These are phyloP conservation scores for Sanguinoderma infundibulare DNA, from an alignment of 1,284 basidiomycete species.

Conservation along the genomic window DNA sequence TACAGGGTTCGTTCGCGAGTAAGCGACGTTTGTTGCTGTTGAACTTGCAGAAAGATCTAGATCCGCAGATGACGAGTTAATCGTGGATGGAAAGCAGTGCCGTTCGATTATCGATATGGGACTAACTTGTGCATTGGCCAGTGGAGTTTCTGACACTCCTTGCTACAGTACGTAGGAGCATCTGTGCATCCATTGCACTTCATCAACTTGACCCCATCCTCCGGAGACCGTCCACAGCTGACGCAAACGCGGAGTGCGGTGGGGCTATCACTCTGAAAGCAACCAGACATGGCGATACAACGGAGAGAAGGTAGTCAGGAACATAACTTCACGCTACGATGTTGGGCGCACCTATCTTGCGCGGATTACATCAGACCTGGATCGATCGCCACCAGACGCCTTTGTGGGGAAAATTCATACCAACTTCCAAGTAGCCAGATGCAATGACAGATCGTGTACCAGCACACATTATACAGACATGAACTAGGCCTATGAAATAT, in stretches of 20 bases:
- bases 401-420: too few species aligned
- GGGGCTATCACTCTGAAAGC: background rate
- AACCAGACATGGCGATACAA: background rate
- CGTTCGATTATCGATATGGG: too few species aligned
- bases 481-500: too few species aligned
- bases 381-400: too few species aligned
- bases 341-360: too few species aligned
- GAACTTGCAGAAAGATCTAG: background rate
- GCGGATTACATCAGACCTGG: too few species aligned
- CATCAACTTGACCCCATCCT: background rate
- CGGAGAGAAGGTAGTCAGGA: too few species aligned
- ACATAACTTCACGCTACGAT: too few species aligned
- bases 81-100: background rate
- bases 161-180: background rate
- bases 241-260: background rate
- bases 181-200: background rate
- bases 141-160: background rate
- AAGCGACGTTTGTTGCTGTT: background rate
- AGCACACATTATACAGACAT: too few species aligned
- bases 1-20: background rate
- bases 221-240: background rate
- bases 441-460: too few species aligned
- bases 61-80: background rate
- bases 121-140: background rate
- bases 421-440: too few species aligned